A percentile compares a stretch with the other conserved stretches of the same genome.
Evolutionary conservation across 805 yeast species (phyloP).

Genomic region (Candida loeiensis): DNA sequence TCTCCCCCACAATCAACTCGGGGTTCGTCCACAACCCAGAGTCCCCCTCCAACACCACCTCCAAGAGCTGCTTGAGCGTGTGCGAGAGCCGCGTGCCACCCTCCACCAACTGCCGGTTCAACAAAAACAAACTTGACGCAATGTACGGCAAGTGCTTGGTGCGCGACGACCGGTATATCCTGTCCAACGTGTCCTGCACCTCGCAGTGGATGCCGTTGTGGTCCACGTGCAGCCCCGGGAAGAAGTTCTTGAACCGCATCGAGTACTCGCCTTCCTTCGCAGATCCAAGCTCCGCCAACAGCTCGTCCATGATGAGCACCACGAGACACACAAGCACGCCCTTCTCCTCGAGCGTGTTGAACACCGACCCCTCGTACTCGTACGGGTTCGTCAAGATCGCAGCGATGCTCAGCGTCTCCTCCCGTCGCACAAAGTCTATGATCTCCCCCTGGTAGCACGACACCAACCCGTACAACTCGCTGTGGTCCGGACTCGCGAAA

Average conservation of each 20-base stretch:
- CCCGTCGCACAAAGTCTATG: conserved; percentile 14
- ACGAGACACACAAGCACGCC: conserved; percentile 31
- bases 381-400: background rate
- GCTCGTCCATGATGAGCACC: conserved; percentile 20
- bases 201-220: background rate
- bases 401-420: conserved; percentile 5
- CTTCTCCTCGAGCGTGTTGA: conserved; percentile 17
- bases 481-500: conserved; percentile 17
- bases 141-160: conserved; percentile 1
- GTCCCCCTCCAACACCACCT: conserved; percentile 2
- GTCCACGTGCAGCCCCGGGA: conserved; percentile 3
- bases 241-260: background rate
- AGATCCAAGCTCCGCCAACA: conserved; percentile 1
- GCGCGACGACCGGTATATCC: background rate
- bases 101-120: conserved; percentile 4
- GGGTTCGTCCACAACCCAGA: conserved; percentile 9
- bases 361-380: conserved; percentile 16
- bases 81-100: background rate
- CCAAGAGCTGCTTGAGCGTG: conserved; percentile 7
- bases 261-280: background rate
- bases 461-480: conserved; percentile 23
- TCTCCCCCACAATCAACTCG: background rate
- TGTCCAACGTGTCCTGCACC: background rate
- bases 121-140: conserved; percentile 2
- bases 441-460: conserved; percentile 25